Evolutionary conservation across 2,329 filamentous ascomycete species (phyloP).

Genomic region (Orbilia ellipsospora): DNA sequence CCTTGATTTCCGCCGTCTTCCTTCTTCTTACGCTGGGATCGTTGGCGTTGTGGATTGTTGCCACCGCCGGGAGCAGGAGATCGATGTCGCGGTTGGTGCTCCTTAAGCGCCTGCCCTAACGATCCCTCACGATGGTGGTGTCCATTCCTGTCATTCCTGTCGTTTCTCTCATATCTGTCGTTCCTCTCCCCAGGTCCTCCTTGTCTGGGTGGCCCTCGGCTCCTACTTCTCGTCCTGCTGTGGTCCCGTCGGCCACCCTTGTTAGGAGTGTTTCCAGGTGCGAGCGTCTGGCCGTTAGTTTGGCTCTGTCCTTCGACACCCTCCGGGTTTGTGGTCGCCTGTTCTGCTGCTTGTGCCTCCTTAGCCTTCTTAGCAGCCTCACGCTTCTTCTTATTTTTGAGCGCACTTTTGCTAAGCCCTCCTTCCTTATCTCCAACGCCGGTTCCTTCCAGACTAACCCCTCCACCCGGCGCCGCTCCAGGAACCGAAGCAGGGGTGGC

Average conservation of each 20-base stretch:
- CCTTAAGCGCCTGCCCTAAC: constrained; percentile 50
- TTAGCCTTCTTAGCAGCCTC: constrained; percentile 88
- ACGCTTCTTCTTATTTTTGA: constrained; percentile 99
- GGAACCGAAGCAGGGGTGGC: constrained; percentile 77
- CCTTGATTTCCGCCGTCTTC: constrained; percentile 54
- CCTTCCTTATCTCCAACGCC: constrained; percentile 73
- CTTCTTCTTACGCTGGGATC: constrained; percentile 59
- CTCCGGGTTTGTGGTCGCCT: constrained; percentile 66
- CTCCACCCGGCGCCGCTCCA: constrained; percentile 75
- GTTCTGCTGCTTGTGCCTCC: constrained; percentile 72
- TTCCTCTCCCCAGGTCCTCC: constrained; percentile 60
- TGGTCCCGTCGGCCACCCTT: constrained; percentile 65
- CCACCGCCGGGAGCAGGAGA: constrained; percentile 39
- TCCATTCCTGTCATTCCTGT: constrained; percentile 16
- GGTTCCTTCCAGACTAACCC: constrained; percentile 74
- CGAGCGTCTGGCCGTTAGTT: constrained; percentile 60
- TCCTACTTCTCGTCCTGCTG: constrained; percentile 68
- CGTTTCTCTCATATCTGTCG: constrained; percentile 8
- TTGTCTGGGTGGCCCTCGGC: constrained; percentile 62
- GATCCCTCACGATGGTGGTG: constrained; percentile 46
- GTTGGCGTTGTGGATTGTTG: constrained; percentile 58
- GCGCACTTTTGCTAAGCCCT: constrained; percentile 80
- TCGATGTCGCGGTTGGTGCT: constrained; percentile 47
- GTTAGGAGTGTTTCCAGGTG: constrained; percentile 65
- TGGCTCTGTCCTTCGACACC: constrained; percentile 61